Base-by-base conservation (phyloP, 83 land plant genomes). In the Diphasiastrum complanatum region DNA sequence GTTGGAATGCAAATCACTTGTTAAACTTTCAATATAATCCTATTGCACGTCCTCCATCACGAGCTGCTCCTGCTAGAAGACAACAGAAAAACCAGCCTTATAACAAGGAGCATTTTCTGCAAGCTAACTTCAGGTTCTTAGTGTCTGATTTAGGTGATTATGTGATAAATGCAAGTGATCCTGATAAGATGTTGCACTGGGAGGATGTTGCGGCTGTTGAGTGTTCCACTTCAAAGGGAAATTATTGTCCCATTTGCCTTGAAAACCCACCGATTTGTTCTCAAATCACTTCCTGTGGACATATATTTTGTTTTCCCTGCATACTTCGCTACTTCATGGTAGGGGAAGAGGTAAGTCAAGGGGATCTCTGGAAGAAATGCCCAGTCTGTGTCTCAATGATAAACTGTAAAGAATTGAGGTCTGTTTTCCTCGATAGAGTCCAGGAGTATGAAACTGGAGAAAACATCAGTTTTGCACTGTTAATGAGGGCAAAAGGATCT, bases 241-340 rank as follows among this genome's bases (percentile, higher is more conserved):
- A 88, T 14, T 87, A 85, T 34, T 92, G 98, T 67, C 98, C 98
- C 12, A 92, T 92, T 57, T 92, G 98, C 69, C 73, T 92, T 76
- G 98, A 89, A 27, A 71, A 63, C 55, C 79, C 79, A 28, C 96
- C 98, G 32, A 62, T 88, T 6, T 85, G 96, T 62, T 84, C 98
- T 23, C 98, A 92, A 53, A 92, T 92, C 57, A 92, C 98, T 27
- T 79, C 96, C 27, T 92, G 97, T 47, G 98, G 98, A 4, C 98
- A 92, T 56, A 83, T 92, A 1, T 92, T 79, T 61, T 92, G 98
- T 58, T 92, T 85, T 66, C 85, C 98, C 2, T 92, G 98, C 68
- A 79, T 92, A 65, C 47, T 92, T 34, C 81, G 64, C 26, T 85
- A 88, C 57, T 66, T 91, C 58, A 47, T 76, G 54, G 67, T 83